phyloP scores from a whole-genome alignment of 345 rosid species.

The Syzygium oleosum region DNA sequence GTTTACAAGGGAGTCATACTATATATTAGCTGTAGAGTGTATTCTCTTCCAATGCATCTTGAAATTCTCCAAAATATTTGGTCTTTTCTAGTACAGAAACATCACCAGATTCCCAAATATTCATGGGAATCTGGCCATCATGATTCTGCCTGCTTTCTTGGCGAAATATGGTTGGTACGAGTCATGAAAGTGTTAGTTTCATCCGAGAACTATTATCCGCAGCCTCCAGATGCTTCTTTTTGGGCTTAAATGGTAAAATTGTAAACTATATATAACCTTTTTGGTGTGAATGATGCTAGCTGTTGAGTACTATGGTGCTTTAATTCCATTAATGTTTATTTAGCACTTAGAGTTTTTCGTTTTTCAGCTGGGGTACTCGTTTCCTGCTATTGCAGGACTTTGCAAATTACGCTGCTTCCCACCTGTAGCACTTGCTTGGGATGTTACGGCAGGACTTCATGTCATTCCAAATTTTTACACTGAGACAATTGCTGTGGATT shows the following conservation, averaged over 20 bases:
- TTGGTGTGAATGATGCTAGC: background rate
- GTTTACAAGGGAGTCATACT: background rate
- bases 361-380: background rate
- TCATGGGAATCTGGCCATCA: background rate
- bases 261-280: background rate
- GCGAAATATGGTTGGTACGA: background rate
- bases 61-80: background rate
- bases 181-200: background rate
- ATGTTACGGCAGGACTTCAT: constrained; percentile 72
- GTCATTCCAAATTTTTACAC: constrained; percentile 62
- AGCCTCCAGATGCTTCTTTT: background rate
- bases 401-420: constrained; percentile 98
- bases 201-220: background rate
- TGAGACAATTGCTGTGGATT: constrained; percentile 65
- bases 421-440: constrained; percentile 98
- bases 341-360: background rate
- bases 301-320: background rate
- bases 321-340: background rate
- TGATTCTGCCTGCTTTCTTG: background rate
- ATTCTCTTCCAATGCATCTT: background rate
- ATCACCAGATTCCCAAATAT: background rate
- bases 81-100: background rate
- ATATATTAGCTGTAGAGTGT: background rate
- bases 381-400: constrained; percentile 51
- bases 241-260: background rate